Evolutionary conservation across 164 flowering plant species (phyloP).

Genomic region (Tetracentron sinense): DNA sequence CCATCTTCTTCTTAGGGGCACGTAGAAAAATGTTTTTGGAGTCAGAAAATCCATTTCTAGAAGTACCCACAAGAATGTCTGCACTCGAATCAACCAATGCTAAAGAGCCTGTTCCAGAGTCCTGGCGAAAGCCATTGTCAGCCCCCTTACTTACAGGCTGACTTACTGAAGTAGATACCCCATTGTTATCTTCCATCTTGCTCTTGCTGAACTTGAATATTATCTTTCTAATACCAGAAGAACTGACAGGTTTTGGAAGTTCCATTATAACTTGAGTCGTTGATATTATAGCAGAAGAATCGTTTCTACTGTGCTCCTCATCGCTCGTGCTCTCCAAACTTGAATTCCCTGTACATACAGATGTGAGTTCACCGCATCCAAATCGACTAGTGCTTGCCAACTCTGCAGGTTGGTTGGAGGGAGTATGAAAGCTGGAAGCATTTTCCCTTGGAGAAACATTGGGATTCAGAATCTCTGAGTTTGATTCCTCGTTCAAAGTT

Average conservation of each 20-base stretch:
- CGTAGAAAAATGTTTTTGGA: background rate
- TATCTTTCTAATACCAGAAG: constrained; percentile 60
- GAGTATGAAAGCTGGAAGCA: constrained; percentile 25
- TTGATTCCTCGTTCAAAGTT: constrained; percentile 42
- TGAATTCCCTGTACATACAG: constrained; percentile 30
- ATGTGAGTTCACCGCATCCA: constrained; percentile 24
- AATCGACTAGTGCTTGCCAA: constrained; percentile 12
- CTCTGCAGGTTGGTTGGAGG: constrained; percentile 29
- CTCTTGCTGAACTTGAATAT: constrained; percentile 58
- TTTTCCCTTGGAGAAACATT: constrained; percentile 34
- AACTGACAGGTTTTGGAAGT: constrained; percentile 44
- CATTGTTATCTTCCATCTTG: constrained; percentile 30
- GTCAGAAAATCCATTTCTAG: background rate
- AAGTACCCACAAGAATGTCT: constrained; percentile 6
- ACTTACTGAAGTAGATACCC: constrained; percentile 5
- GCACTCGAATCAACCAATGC: constrained; percentile 1
- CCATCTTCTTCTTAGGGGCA: constrained; percentile 21
- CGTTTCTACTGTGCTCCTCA: constrained; percentile 22
- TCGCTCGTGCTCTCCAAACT: constrained; percentile 34
- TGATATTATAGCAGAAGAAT: constrained; percentile 18
- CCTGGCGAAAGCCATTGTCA: background rate
- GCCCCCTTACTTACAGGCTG: constrained; percentile 2
- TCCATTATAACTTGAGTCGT: constrained; percentile 43
- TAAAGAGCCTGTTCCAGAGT: constrained; percentile 11
- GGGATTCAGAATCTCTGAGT: constrained; percentile 58